phyloP scores from a whole-genome alignment of 2,329 filamentous ascomycete genomes.

The Chrysoporthe puriensis region DNA sequence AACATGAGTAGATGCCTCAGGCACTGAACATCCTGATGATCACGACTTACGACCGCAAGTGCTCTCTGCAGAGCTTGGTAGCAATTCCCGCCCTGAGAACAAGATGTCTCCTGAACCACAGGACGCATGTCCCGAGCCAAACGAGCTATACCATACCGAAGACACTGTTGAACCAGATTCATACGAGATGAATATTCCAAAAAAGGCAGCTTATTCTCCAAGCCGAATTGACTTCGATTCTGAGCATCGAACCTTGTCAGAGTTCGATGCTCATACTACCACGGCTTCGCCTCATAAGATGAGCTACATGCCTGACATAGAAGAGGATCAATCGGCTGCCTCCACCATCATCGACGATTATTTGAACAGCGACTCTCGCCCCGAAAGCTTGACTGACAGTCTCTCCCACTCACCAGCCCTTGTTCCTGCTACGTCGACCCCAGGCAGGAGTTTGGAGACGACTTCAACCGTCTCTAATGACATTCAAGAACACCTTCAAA shows the following conservation, averaged over 20 bases:
- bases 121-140: background rate
- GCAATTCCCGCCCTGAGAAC: background rate
- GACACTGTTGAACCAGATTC: background rate
- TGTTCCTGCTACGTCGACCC: background rate
- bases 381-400: background rate
- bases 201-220: background rate
- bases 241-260: background rate
- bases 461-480: background rate
- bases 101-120: background rate
- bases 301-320: background rate
- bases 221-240: background rate
- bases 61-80: background rate
- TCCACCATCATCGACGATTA: too few relatives aligned
- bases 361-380: background rate
- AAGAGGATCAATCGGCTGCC: too few relatives aligned
- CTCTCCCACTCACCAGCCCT: background rate
- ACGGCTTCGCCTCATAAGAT: background rate
- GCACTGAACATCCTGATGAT: background rate
- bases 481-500: background rate
- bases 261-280: background rate
- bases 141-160: background rate
- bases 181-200: slow-evolving; percentile 9
- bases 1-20: background rate
- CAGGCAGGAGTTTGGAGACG: background rate
- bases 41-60: background rate